Conservation (phyloP, 257 asterid genomes). For the Jacaranda copaia region DNA sequence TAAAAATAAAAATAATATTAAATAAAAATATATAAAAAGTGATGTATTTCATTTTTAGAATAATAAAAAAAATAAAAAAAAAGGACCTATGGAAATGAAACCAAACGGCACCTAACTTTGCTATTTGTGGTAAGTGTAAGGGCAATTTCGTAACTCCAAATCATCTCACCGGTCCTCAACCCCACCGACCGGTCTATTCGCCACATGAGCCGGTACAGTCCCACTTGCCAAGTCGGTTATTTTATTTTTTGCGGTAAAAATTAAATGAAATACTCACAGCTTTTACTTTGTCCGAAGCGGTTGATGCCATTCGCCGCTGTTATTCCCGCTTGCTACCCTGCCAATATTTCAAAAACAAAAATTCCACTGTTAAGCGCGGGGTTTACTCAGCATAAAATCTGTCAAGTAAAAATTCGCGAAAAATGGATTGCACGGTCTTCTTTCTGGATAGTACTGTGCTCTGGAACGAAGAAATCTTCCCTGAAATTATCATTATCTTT, state of each 20-base stretch:
- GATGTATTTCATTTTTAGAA: no score
- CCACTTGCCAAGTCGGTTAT: slow-evolving; percentile 4
- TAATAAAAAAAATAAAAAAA: no score
- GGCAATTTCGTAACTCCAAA: neutral
- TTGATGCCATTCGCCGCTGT: slow-evolving; percentile 38
- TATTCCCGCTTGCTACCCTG: slow-evolving; percentile 63
- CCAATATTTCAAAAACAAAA: slow-evolving; percentile 44
- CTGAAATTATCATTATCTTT: slow-evolving; percentile 26
- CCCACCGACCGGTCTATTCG: neutral
- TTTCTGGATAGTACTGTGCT: slow-evolving; percentile 6
- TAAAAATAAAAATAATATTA: no score
- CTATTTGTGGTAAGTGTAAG: neutral
- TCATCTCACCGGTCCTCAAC: neutral
- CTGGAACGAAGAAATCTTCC: slow-evolving; percentile 33
- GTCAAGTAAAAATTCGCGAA: neutral
- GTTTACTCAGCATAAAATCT: neutral
- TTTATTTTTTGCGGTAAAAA: slow-evolving; percentile 19
- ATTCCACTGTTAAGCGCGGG: slow-evolving; percentile 35
- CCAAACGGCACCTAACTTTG: neutral
- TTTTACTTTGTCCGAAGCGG: slow-evolving; percentile 33
- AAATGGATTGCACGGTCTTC: neutral
- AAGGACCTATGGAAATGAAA: neutral
- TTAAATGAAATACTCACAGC: slow-evolving; percentile 29
- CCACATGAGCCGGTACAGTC: neutral
- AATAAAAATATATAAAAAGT: no score